A percentile compares a stretch with the other conserved stretches of the same genome.
phyloP scores from a whole-genome alignment of 805 yeast genomes.

The Saccharomycopsis oosterbeekiorum region DNA sequence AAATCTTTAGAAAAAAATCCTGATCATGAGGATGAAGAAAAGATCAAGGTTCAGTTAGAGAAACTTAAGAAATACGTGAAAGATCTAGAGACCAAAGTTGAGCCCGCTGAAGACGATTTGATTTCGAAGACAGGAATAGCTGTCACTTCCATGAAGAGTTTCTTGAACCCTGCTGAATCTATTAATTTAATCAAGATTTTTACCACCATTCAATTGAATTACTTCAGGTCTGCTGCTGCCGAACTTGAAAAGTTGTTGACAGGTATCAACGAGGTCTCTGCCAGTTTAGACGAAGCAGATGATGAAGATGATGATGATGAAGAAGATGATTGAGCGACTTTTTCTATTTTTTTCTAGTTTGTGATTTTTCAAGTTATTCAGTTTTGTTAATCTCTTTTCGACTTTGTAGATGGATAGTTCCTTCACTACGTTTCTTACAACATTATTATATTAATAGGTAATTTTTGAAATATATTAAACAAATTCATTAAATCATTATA shows the following conservation, averaged over 20 bases:
- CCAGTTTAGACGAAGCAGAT: slow-evolving; percentile 34
- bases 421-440: neutral
- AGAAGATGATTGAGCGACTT: slow-evolving; percentile 10
- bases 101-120: slow-evolving; percentile 62
- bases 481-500: slow-evolving; percentile 1
- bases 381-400: neutral
- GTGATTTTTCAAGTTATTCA: neutral
- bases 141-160: slow-evolving; percentile 66
- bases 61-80: slow-evolving; percentile 34
- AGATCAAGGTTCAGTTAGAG: slow-evolving; percentile 11
- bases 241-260: slow-evolving; percentile 38
- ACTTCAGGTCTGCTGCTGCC: slow-evolving; percentile 41
- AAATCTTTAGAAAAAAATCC: slow-evolving; percentile 6
- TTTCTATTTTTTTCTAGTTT: neutral
- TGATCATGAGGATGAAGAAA: slow-evolving; percentile 5
- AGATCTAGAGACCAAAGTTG: slow-evolving; percentile 41
- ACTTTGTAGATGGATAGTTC: too few species aligned
- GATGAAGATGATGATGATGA: slow-evolving; percentile 26
- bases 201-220: slow-evolving; percentile 59
- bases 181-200: slow-evolving; percentile 56
- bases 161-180: slow-evolving; percentile 58
- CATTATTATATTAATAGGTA: neutral
- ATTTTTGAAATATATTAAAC: neutral
- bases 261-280: slow-evolving; percentile 34
- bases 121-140: slow-evolving; percentile 72